A percentile compares a stretch with the other conserved stretches of the same genome.
These are phyloP conservation scores for Mycena vitilis DNA, from an alignment of 768 basidiomycete genomes.

Conservation along the genomic window DNA sequence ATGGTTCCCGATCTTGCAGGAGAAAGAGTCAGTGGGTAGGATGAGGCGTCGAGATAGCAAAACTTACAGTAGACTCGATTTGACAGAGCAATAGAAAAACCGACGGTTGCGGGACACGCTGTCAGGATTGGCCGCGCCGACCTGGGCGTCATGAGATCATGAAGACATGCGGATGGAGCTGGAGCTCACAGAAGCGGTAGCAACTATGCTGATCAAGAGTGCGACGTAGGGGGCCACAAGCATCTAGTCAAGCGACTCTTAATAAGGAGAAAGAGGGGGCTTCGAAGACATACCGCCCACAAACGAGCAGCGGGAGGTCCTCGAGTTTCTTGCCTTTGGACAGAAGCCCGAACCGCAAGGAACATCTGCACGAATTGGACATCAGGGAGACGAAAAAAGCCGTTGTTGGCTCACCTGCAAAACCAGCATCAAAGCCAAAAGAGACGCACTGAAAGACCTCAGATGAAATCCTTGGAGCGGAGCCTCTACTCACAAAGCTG, in stretches of 20 bases:
- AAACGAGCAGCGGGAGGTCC: constrained; percentile 48
- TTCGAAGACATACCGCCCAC: constrained; percentile 50
- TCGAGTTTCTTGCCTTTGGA: constrained; percentile 47
- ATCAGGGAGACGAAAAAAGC: no score
- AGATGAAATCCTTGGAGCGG: constrained; percentile 1
- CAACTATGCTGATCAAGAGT: constrained; percentile 50
- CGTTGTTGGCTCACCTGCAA: constrained; percentile 24
- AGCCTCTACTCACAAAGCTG: constrained; percentile 52
- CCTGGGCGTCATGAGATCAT: constrained; percentile 39
- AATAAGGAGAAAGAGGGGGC: background rate
- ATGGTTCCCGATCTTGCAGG: constrained; percentile 53
- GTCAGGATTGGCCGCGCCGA: constrained; percentile 51
- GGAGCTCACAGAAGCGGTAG: constrained; percentile 54
- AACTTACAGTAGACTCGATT: constrained; percentile 50
- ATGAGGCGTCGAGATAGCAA: background rate
- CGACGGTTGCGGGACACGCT: constrained; percentile 58
- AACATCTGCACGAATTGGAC: constrained; percentile 53
- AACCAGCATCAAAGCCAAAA: constrained; percentile 55
- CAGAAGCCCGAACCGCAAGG: constrained; percentile 52
- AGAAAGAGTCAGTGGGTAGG: background rate
- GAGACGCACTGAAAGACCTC: constrained; percentile 48
- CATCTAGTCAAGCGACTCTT: constrained; percentile 46
- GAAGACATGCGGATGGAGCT: background rate
- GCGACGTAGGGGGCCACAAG: constrained; percentile 54
- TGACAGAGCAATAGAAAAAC: constrained; percentile 64